A percentile compares a stretch with the other conserved stretches of the same genome.
phyloP scores from a whole-genome alignment of 164 flowering plant species.

The Nelumbo lutea region DNA sequence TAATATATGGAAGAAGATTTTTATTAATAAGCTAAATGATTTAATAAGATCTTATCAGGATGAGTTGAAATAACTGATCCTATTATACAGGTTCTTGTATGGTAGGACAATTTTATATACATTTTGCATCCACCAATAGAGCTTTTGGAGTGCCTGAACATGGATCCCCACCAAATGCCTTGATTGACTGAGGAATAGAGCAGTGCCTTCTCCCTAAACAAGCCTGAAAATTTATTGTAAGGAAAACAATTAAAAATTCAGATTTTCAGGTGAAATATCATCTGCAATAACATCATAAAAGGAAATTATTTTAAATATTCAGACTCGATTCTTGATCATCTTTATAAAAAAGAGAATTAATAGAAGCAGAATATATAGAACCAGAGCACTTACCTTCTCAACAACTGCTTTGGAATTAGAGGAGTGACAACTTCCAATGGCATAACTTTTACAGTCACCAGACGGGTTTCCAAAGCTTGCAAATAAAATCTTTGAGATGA shows the following conservation, averaged over 20 bases:
- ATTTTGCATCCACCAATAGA: conserved; percentile 45
- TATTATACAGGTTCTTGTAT: neutral
- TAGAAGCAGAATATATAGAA: neutral
- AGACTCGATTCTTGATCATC: neutral
- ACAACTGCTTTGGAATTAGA: conserved; percentile 30
- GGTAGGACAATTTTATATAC: conserved; percentile 16
- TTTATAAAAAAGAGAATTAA: too few species aligned
- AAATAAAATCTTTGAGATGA: conserved; percentile 42
- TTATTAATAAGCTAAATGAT: too few species aligned
- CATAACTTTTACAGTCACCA: conserved; percentile 43
- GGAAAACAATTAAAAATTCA: too few species aligned
- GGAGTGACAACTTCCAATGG: conserved; percentile 50
- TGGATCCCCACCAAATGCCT: conserved; percentile 44
- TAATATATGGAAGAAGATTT: too few species aligned
- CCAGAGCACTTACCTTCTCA: conserved; percentile 35
- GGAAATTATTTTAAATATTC: too few species aligned
- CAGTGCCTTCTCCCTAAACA: conserved; percentile 48
- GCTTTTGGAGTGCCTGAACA: conserved; percentile 44
- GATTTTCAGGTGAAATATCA: too few species aligned
- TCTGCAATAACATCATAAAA: too few species aligned
- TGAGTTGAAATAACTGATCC: neutral
- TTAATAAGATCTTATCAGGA: too few species aligned
- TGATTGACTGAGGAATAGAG: conserved; percentile 21
- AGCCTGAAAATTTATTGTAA: conserved; percentile 30
- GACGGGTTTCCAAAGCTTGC: conserved; percentile 64